Base-by-base conservation (phyloP, 2,329 filamentous ascomycete species). In the Talaromyces funiculosus region DNA sequence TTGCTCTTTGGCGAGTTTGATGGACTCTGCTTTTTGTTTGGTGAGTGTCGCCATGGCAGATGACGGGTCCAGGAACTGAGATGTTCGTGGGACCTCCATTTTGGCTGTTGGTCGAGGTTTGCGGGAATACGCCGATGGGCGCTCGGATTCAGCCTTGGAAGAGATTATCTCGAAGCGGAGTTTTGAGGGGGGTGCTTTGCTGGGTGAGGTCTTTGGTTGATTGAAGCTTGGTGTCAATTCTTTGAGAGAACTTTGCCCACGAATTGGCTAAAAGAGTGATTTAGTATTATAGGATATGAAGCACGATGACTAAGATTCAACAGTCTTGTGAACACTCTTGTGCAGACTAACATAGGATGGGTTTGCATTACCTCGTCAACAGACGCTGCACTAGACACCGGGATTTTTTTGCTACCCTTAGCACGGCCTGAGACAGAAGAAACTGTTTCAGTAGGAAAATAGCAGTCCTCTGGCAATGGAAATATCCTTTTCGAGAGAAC, bases 21-120 rank as follows among this genome's bases (percentile, higher is more conserved):
- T 77, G 4, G 78, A 78, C 64, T 80, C 77, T n/a, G 73, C 72
- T 61, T 79, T 79, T 63, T 80, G 78, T 59, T 75, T 76, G n/a
- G 77, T 79, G 63, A 80, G 73, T 14, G 77, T 76, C 59, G 74
- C 71, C 71, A 77, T 69, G 35, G 76, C 75, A 49, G 74, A 76
- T 43, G 75, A 72, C 22, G 75, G 75, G 61, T 77, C 75, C 47
- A 77, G 64, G 43, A 77, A 70, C 4, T 63, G 67, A 3, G 73
- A 75, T n/a, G 43, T 63, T 18, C 73, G 71, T 47, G 65, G 47
- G 24, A 66, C 45, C 57, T 69, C 69, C 72, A 74, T 73, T 31
- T 53, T 62, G 16, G n/a, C 47, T 33, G 18, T 10, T 29, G 7
- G 7, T 14, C 29, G 47, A 51, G 29, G 9, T 20, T 22, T 35